phyloP scores from a whole-genome alignment of 345 rosid genomes.

The Streptanthus diversifolius region DNA sequence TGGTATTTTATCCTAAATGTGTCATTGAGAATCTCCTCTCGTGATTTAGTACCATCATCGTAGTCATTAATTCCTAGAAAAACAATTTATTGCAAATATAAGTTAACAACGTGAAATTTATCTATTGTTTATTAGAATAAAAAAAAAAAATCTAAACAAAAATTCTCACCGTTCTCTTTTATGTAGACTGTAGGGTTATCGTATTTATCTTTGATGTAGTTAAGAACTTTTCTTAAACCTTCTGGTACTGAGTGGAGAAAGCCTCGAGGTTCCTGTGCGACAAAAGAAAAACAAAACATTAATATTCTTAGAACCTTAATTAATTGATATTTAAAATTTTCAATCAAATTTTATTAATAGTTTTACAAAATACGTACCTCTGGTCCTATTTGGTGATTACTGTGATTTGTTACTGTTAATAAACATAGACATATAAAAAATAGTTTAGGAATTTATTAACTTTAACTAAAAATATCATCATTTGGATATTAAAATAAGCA shows the following conservation, averaged over 20 bases:
- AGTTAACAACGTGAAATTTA: background rate
- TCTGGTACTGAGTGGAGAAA: background rate
- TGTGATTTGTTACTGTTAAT: conserved; percentile 11
- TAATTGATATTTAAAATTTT: background rate
- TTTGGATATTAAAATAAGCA: background rate
- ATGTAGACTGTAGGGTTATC: conserved; percentile 43
- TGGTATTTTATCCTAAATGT: conserved; percentile 24
- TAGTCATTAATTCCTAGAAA: conserved; percentile 13
- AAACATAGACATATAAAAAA: background rate
- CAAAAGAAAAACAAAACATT: background rate
- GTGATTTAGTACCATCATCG: conserved; percentile 19
- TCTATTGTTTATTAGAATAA: background rate
- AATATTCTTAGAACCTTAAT: background rate
- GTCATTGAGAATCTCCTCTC: conserved; percentile 25
- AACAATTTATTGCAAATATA: background rate
- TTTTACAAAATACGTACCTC: conserved; percentile 2
- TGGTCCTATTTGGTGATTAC: conserved; percentile 20
- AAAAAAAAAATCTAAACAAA: background rate
- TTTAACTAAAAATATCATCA: background rate
- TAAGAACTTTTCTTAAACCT: conserved; percentile 20
- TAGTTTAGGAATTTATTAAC: background rate
- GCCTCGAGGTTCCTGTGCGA: background rate
- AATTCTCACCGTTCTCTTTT: conserved; percentile 47
- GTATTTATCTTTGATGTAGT: conserved; percentile 38
- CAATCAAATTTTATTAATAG: background rate